Percentiles rank a stretch among this genome's conserved stretches.
phyloP scores from a whole-genome alignment of 345 rosid species.

The Abelmoschus esculentus region DNA sequence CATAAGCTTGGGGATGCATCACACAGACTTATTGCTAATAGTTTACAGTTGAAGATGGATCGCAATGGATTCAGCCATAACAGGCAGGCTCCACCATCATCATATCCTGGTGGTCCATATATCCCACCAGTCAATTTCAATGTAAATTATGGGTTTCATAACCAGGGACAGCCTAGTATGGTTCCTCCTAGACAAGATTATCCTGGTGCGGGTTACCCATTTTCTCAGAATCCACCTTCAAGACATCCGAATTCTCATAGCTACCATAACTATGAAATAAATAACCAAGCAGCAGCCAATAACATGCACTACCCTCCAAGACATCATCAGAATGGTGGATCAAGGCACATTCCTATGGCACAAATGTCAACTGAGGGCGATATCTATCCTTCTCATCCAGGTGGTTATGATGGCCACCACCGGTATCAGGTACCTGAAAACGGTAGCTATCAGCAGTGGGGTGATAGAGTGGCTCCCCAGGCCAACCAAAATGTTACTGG shows the following conservation, averaged over 20 bases:
- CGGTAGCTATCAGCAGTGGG: conserved; percentile 27
- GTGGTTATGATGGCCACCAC: conserved; percentile 24
- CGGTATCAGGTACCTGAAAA: conserved; percentile 30
- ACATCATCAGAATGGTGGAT: conserved; percentile 24
- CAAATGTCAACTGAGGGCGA: conserved; percentile 10
- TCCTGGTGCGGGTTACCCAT: conserved; percentile 12
- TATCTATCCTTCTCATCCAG: conserved; percentile 19
- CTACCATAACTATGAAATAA: conserved; percentile 13
- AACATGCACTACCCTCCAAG: conserved; percentile 10
- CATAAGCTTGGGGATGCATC: conserved; percentile 67
- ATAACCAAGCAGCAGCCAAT: conserved; percentile 9
- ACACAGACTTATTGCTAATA: conserved; percentile 56
- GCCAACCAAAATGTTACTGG: conserved; percentile 29
- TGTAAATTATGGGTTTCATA: conserved; percentile 19
- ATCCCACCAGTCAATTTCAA: conserved; percentile 23
- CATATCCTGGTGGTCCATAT: conserved; percentile 24
- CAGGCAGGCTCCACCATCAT: conserved; percentile 25
- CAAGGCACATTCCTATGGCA: conserved; percentile 12
- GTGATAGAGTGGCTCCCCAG: conserved; percentile 13
- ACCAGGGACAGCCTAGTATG: conserved; percentile 17
- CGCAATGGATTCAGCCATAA: conserved; percentile 24
- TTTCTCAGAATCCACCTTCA: conserved; percentile 10
- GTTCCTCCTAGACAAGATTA: conserved; percentile 21
- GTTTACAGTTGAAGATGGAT: conserved; percentile 40
- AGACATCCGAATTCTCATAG: conserved; percentile 18